Evolutionary conservation across 306 rosid species (phyloP).

Genomic region (Trifolium pratense): DNA sequence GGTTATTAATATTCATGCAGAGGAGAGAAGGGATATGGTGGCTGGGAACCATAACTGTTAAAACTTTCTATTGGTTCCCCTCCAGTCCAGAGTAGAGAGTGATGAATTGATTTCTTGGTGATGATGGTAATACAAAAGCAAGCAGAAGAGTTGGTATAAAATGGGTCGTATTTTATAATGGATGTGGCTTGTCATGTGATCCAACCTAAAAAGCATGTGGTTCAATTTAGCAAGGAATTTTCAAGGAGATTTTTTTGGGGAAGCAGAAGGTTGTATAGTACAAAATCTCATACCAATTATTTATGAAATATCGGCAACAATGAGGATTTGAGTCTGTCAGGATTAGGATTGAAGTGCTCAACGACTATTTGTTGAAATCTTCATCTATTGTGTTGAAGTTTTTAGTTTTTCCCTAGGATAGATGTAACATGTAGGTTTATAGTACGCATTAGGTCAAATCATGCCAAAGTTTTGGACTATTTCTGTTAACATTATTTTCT

Average conservation of each 20-base stretch:
- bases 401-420: constrained; percentile 12
- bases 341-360: constrained; percentile 19
- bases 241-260: constrained; percentile 35
- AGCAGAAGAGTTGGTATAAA: constrained; percentile 8
- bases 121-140: constrained; percentile 12
- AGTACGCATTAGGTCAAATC: constrained; percentile 8
- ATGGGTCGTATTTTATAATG: background rate
- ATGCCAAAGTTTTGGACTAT: background rate
- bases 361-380: constrained; percentile 13
- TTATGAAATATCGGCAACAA: constrained; percentile 10
- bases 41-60: constrained; percentile 17
- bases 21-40: constrained; percentile 9
- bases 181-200: constrained; percentile 16
- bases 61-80: constrained; percentile 8
- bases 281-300: constrained; percentile 1
- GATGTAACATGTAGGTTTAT: constrained; percentile 7
- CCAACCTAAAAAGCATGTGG: constrained; percentile 4
- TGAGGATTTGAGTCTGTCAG: constrained; percentile 21
- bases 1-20: constrained; percentile 23
- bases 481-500: constrained; percentile 6
- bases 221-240: constrained; percentile 17
- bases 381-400: constrained; percentile 8
- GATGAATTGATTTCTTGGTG: background rate
- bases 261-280: constrained; percentile 15
- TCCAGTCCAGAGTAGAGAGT: constrained; percentile 18